phyloP scores from a whole-genome alignment of 192 early-diverging fungal species.

The Coemansia asiatica region DNA sequence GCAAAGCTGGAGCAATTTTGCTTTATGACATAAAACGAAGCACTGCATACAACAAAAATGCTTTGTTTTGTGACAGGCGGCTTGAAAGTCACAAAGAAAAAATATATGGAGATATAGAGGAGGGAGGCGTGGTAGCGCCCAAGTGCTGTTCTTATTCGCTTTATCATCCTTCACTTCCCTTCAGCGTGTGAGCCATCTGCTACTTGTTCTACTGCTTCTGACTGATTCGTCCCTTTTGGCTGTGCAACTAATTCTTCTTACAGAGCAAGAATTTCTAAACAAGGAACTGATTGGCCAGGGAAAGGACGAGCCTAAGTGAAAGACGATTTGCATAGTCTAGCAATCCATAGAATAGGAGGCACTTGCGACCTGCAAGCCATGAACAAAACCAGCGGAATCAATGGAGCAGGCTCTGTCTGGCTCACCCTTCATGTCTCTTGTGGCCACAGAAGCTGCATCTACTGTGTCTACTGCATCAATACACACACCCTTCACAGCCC shows the following conservation, averaged over 20 bases:
- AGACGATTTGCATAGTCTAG: not conserved
- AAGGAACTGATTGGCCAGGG: not conserved
- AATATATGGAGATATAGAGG: not conserved
- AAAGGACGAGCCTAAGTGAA: not conserved
- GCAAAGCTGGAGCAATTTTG: no score
- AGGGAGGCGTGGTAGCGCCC: not conserved
- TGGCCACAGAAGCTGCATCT: no score
- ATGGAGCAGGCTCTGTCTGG: no score
- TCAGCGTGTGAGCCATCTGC: not conserved
- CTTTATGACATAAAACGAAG: not conserved
- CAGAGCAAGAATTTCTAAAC: not conserved
- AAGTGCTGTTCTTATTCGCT: no score
- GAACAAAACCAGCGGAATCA: no score
- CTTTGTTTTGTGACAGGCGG: not conserved
- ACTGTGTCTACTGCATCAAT: no score
- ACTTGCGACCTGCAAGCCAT: not conserved
- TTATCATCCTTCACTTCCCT: no score
- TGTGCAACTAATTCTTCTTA: not conserved
- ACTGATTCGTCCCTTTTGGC: not conserved
- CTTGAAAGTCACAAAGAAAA: not conserved
- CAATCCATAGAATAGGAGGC: not conserved
- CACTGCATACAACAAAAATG: not conserved
- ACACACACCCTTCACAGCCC: no score
- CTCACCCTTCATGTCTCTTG: no score
- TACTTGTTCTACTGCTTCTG: not conserved